Evolutionary conservation across 2,329 filamentous ascomycete species (phyloP).

Genomic region (Scopulariopsis brevicaulis): DNA sequence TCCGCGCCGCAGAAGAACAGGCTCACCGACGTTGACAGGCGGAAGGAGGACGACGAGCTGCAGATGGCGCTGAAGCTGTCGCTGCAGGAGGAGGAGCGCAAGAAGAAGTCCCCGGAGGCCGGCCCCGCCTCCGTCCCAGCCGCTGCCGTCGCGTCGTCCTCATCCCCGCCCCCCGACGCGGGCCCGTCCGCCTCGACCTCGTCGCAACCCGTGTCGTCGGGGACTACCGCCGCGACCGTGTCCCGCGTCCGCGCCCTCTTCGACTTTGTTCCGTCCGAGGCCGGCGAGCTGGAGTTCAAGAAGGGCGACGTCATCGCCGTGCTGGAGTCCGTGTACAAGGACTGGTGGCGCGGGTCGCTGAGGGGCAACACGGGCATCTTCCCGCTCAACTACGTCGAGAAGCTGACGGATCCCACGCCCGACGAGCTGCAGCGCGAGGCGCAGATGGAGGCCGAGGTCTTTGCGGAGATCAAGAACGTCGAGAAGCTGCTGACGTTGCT

Average conservation of each 20-base stretch:
- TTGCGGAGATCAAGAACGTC: slow-evolving; percentile 53
- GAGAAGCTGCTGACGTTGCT: slow-evolving; percentile 72
- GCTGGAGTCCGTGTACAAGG: slow-evolving; percentile 94
- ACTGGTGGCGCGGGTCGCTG: slow-evolving; percentile 97
- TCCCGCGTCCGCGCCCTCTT: slow-evolving; percentile 88
- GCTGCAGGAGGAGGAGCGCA: slow-evolving; percentile 71
- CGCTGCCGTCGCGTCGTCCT: slow-evolving; percentile 22
- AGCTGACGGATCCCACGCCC: slow-evolving; percentile 84
- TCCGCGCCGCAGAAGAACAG: slow-evolving; percentile 89
- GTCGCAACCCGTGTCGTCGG: slow-evolving; percentile 49
- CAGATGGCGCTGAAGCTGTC: slow-evolving; percentile 93
- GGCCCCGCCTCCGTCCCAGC: slow-evolving; percentile 2
- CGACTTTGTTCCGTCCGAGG: slow-evolving; percentile 89
- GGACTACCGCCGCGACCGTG: slow-evolving; percentile 91
- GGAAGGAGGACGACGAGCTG: slow-evolving; percentile 93
- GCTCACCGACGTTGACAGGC: slow-evolving; percentile 79
- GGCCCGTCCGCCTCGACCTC: slow-evolving; percentile 21
- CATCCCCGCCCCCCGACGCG: slow-evolving; percentile 16
- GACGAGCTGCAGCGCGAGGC: slow-evolving; percentile 93
- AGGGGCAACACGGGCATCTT: slow-evolving; percentile 96
- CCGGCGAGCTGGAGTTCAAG: slow-evolving; percentile 89
- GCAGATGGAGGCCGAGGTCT: slow-evolving; percentile 74
- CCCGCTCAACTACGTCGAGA: slow-evolving; percentile 97
- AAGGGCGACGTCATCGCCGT: slow-evolving; percentile 97
- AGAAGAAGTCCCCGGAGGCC: slow-evolving; percentile 33